phyloP scores from a whole-genome alignment of 805 yeast species.

The Tetrapisispora phaffii region DNA sequence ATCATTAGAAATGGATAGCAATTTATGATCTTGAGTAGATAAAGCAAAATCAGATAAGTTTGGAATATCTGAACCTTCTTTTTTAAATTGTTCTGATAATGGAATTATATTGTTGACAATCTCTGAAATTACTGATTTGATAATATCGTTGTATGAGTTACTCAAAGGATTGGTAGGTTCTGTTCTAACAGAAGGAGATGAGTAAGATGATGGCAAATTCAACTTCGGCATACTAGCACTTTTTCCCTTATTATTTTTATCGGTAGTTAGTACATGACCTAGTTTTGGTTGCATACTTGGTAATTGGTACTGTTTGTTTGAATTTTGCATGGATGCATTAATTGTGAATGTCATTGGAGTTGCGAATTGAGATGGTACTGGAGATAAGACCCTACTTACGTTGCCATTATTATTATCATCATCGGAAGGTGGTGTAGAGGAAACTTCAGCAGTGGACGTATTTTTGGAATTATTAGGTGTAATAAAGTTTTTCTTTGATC shows the following conservation, averaged over 20 bases:
- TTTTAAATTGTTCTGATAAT: conserved; percentile 16
- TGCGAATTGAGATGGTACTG: not conserved
- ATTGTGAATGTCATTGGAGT: not conserved
- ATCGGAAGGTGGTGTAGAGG: conserved; percentile 2
- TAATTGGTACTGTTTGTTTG: conserved; percentile 3
- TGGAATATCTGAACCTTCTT: conserved; percentile 5
- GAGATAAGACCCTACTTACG: conserved; percentile 1
- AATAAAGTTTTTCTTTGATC: conserved; percentile 37
- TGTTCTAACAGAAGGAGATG: not conserved
- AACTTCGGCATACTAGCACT: not conserved
- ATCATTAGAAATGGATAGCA: conserved; percentile 11
- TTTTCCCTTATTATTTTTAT: not conserved
- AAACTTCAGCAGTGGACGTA: not conserved
- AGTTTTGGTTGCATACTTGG: conserved; percentile 3
- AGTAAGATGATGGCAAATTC: not conserved
- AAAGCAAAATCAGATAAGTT: conserved; percentile 23
- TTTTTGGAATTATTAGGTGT: conserved; percentile 6
- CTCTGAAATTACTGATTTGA: conserved; percentile 20
- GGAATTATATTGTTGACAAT: conserved; percentile 18
- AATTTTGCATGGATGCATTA: not conserved
- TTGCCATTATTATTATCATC: not conserved
- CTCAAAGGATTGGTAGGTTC: not conserved
- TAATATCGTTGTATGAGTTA: conserved; percentile 15
- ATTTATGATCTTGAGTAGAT: conserved; percentile 12
- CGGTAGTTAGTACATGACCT: not conserved